Evolutionary conservation across 164 flowering plant species (phyloP), one percentile per base, ranked within the genome.

Genomic region (Brasenia schreberi): DNA sequence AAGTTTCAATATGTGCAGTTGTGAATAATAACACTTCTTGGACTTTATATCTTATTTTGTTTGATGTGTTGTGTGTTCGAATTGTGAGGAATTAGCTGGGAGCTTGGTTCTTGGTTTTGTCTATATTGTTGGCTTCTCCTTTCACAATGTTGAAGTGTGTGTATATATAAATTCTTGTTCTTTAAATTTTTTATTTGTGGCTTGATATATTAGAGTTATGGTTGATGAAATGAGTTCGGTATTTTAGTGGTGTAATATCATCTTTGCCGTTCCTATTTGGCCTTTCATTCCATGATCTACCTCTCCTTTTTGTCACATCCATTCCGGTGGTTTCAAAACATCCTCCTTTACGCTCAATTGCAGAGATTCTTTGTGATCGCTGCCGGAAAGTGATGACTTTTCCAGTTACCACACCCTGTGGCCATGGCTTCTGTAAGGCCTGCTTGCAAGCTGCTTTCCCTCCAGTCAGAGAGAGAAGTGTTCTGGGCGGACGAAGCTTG

Each of bases 381-480:
- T 95, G 99, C 66, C 75, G 75, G 14, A 78, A 88, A 18, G 86
- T 91, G 64, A 80, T 94, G 94, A 78, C 33, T 56, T 74, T 67
- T 7, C 99, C 99, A 0, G 68, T 95, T 4, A 90, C 99, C 0
- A 95, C 99, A 7, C 96, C 96, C 0, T 95, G 99, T 77, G 99
- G 86, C 67, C 99, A 95, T 63, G 92, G 92, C 68, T 95, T 92
- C 71, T 95, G 99, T 82, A 89, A 92, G 82, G 61, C 74, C 4
- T 95, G 99, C 68, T 74, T 95, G 72, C 94, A 88, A 72, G 82
- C 71, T 64, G 82, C 75, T 7, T 95, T 92, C 79, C 79, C 83
- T 43, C 97, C 92, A 4, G 59, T 83, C n/a, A 86, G 76, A 66
- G 79, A 88, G 65, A 80, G 99, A 76, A 79, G 70, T 17, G 10